A percentile compares a stretch with the other conserved stretches of the same genome.
Conservation (phyloP, 176 grass and related monocot species). For the Chrysopogon serrulatus region DNA sequence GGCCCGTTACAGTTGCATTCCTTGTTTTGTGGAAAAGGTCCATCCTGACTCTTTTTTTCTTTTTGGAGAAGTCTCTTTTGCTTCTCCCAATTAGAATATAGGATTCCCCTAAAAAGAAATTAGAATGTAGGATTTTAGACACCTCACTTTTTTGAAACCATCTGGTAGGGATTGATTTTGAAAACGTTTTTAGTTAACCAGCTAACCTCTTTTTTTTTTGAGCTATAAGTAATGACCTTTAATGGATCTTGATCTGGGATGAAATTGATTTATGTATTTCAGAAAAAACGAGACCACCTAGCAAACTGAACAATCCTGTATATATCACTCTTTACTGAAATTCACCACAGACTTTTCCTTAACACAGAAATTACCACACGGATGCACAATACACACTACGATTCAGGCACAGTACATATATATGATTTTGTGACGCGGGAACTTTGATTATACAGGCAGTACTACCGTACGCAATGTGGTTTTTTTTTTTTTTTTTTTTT, state of each 20-base stretch:
- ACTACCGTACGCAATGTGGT: background rate
- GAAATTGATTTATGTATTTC: background rate
- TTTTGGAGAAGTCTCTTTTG: too few relatives aligned
- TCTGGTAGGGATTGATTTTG: too few relatives aligned
- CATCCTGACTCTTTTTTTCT: too few relatives aligned
- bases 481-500: too few relatives aligned
- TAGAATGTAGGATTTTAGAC: too few relatives aligned
- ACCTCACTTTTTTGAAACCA: too few relatives aligned
- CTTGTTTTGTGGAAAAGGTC: too few relatives aligned
- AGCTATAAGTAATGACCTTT: background rate
- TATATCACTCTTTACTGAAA: background rate
- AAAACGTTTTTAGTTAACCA: too few relatives aligned
- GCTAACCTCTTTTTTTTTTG: too few relatives aligned
- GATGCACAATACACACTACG: background rate
- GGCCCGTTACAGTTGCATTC: too few relatives aligned
- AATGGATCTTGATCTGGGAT: background rate
- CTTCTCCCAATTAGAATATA: too few relatives aligned
- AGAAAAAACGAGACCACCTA: background rate
- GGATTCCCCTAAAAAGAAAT: too few relatives aligned
- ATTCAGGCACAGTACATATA: background rate
- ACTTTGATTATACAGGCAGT: background rate
- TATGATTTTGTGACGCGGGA: background rate
- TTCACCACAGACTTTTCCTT: background rate
- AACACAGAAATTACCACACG: background rate
- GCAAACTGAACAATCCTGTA: background rate